Evolutionary conservation across 306 rosid species (phyloP).

Genomic region (barrel medic (Medicago truncatula)): DNA sequence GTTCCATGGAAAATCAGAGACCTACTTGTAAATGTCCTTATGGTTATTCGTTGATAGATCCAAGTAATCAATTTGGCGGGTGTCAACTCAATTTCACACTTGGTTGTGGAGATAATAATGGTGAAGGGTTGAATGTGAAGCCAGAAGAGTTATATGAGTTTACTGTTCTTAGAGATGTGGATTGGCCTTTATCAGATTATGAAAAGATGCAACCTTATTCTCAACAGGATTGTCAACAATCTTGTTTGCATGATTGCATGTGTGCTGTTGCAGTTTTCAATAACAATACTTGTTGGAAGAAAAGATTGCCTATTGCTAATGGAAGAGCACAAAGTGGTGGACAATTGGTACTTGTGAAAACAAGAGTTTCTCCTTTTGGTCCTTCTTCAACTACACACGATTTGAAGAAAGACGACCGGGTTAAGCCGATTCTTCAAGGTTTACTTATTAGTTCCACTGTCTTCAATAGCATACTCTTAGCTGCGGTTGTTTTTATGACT

Average conservation of each 20-base stretch:
- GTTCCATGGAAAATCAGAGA: conserved; percentile 42
- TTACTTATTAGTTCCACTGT: conserved; percentile 44
- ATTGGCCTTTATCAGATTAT: conserved; percentile 49
- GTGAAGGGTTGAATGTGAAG: neutral
- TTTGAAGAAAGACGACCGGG: neutral
- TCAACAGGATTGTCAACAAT: conserved; percentile 29
- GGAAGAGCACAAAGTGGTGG: conserved; percentile 29
- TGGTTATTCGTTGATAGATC: conserved; percentile 49
- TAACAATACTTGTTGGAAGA: conserved; percentile 44
- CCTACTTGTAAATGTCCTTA: conserved; percentile 49
- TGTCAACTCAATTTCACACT: conserved; percentile 45
- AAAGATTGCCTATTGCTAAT: conserved; percentile 48
- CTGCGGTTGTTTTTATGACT: conserved; percentile 18
- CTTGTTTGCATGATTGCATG: conserved; percentile 51
- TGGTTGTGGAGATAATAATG: conserved; percentile 48
- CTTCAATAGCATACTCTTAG: conserved; percentile 32
- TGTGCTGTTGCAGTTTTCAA: conserved; percentile 44
- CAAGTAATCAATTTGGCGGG: conserved; percentile 47
- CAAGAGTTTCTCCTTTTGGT: conserved; percentile 26
- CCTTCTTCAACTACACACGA: neutral
- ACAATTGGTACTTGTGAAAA: conserved; percentile 28
- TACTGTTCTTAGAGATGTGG: conserved; percentile 10
- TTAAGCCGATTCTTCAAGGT: conserved; percentile 34
- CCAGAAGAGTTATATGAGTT: conserved; percentile 37
- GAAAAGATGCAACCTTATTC: conserved; percentile 36